Evolutionary conservation across 495 filamentous ascomycete genomes (phyloP).

Genomic region (Penicillium verhagenii): DNA sequence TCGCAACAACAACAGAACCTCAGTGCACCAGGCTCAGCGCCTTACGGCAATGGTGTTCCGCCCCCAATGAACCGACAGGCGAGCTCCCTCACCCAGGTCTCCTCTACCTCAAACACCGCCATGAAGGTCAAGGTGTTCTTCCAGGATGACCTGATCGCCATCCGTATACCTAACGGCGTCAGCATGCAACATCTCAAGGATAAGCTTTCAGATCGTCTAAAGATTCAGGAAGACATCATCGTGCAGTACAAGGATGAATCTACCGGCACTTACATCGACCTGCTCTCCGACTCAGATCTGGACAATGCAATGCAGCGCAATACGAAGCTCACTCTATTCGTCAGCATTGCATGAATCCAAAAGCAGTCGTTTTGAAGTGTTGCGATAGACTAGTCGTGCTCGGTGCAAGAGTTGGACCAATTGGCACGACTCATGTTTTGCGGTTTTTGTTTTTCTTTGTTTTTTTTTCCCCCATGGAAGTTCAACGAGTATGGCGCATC

Average conservation of each 20-base stretch:
- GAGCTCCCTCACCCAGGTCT: conserved; percentile 71
- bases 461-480: conserved; percentile 21
- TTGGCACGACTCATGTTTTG: neutral
- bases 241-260: conserved; percentile 87
- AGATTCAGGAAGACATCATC: conserved; percentile 68
- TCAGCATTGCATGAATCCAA: conserved; percentile 51
- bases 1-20: conserved; percentile 56
- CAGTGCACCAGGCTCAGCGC: conserved; percentile 45
- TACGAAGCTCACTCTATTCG: conserved; percentile 80
- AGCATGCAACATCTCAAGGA: conserved; percentile 77
- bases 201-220: conserved; percentile 73
- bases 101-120: conserved; percentile 48
- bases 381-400: conserved; percentile 6
- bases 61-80: conserved; percentile 67
- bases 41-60: conserved; percentile 41
- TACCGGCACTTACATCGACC: conserved; percentile 66
- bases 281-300: conserved; percentile 78
- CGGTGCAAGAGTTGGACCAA: neutral
- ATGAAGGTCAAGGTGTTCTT: conserved; percentile 96
- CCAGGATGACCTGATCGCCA: conserved; percentile 84
- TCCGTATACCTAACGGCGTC: conserved; percentile 81
- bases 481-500: conserved; percentile 27
- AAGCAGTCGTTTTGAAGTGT: conserved; percentile 5
- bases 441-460: neutral
- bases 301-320: conserved; percentile 77